These are phyloP conservation scores for Euphrasia arctica DNA, from an alignment of 305 asterid species.

Conservation along the genomic window DNA sequence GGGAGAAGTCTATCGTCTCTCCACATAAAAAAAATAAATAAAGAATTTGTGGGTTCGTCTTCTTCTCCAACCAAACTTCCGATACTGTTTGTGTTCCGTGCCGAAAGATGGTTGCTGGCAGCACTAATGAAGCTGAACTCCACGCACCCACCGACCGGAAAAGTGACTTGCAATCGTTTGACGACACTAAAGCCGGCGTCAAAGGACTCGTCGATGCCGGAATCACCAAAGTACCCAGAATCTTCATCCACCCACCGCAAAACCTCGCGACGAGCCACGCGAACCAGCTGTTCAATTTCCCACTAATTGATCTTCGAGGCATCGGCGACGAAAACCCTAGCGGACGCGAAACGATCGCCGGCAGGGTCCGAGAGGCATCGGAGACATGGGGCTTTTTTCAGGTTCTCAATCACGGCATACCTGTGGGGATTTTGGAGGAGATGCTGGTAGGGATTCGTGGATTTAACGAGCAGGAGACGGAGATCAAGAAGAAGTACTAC, in stretches of 20 bases:
- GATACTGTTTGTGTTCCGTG: too few species aligned
- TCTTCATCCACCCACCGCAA: slow-evolving; percentile 35
- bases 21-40: too few species aligned
- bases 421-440: slow-evolving; percentile 20
- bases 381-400: slow-evolving; percentile 28
- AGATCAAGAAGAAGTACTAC: slow-evolving; percentile 35
- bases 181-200: slow-evolving; percentile 46
- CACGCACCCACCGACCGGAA: slow-evolving; percentile 15
- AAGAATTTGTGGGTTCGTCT: too few species aligned
- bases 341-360: slow-evolving; percentile 12
- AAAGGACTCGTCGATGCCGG: slow-evolving; percentile 49
- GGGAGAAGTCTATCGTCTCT: too few species aligned
- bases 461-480: slow-evolving; percentile 37
- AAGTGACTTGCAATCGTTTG: slow-evolving; percentile 37
- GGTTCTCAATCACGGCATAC: slow-evolving; percentile 33
- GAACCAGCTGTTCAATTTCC: slow-evolving; percentile 19
- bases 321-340: slow-evolving; percentile 1
- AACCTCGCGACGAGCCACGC: background rate
- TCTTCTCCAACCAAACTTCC: too few species aligned
- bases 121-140: background rate
- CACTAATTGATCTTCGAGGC: slow-evolving; percentile 27
- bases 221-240: slow-evolving; percentile 27
- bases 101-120: slow-evolving; percentile 20
- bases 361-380: slow-evolving; percentile 16
- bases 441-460: slow-evolving; percentile 27